Evolutionary conservation across 805 yeast genomes (phyloP).

Genomic region (Candida loeiensis): DNA sequence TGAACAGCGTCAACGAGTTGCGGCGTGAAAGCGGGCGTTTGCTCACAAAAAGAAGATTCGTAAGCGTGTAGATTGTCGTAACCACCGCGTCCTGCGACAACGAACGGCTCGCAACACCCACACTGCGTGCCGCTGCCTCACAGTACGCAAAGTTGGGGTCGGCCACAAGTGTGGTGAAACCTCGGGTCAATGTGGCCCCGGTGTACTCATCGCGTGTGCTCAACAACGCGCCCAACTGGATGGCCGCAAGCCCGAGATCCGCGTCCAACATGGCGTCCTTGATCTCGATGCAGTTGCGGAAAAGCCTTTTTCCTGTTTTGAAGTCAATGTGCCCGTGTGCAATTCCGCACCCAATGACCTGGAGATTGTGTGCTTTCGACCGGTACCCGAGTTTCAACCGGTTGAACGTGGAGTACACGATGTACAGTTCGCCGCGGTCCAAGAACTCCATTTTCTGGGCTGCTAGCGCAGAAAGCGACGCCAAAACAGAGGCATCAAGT

Average conservation of each 20-base stretch:
- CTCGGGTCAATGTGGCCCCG: conserved; percentile 39
- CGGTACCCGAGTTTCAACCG: conserved; percentile 49
- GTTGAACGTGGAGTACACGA: conserved; percentile 48
- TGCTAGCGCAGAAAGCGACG: conserved; percentile 31
- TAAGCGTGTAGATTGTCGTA: conserved; percentile 77
- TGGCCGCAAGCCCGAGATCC: conserved; percentile 46
- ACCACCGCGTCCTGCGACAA: conserved; percentile 79
- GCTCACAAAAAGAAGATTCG: conserved; percentile 59
- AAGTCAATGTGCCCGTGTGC: conserved; percentile 43
- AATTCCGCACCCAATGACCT: conserved; percentile 58
- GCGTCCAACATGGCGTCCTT: conserved; percentile 52
- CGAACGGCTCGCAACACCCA: conserved; percentile 64
- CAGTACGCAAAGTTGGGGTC: conserved; percentile 54
- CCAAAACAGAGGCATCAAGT: conserved; percentile 11
- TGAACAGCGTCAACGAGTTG: conserved; percentile 3
- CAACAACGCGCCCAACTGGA: conserved; percentile 56
- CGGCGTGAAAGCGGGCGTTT: conserved; percentile 7
- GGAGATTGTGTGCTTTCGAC: conserved; percentile 54
- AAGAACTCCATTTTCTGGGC: conserved; percentile 41
- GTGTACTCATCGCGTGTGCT: conserved; percentile 39
- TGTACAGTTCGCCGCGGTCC: conserved; percentile 56
- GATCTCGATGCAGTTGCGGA: conserved; percentile 50
- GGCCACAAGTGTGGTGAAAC: conserved; percentile 52
- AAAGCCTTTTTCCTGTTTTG: conserved; percentile 41
- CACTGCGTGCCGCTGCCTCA: conserved; percentile 48